Conservation (phyloP, 192 early-diverging fungal species). For the Backusella macrospora region DNA sequence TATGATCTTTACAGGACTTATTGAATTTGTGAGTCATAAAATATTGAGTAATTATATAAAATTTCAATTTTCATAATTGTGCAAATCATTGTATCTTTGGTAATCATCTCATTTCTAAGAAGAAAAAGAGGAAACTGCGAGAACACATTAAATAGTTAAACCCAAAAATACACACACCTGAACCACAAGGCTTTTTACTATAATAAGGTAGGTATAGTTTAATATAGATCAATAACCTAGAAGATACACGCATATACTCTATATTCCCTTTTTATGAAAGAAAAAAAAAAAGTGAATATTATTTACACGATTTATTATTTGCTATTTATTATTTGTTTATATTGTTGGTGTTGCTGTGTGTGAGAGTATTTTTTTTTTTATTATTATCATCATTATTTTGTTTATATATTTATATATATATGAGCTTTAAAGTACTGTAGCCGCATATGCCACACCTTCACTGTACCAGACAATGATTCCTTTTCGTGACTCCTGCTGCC, state of each 20-base stretch:
- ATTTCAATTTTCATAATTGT: too few relatives aligned
- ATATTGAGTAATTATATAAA: too few relatives aligned
- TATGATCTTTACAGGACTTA: too few relatives aligned
- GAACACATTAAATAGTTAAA: not conserved
- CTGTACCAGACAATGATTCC: constrained; percentile 55
- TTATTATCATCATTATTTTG: too few relatives aligned
- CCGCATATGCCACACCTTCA: constrained; percentile 29
- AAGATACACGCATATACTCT: not conserved
- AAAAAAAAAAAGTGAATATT: not conserved
- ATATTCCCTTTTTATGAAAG: not conserved
- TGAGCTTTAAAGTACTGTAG: constrained; percentile 19
- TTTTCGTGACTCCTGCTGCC: constrained; percentile 55
- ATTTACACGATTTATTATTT: constrained; percentile 7
- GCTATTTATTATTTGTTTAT: constrained; percentile 1
- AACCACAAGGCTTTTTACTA: not conserved
- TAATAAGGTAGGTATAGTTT: not conserved
- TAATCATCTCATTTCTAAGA: not conserved
- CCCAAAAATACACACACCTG: not conserved
- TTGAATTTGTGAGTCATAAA: too few relatives aligned
- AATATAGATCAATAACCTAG: not conserved
- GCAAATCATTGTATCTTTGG: too few relatives aligned
- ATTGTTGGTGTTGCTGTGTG: not conserved
- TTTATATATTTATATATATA: not conserved
- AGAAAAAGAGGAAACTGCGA: not conserved
- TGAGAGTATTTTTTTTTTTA: constrained; percentile 10